Base-by-base conservation (phyloP, 805 yeast genomes). In the Alloascoidea africana region DNA sequence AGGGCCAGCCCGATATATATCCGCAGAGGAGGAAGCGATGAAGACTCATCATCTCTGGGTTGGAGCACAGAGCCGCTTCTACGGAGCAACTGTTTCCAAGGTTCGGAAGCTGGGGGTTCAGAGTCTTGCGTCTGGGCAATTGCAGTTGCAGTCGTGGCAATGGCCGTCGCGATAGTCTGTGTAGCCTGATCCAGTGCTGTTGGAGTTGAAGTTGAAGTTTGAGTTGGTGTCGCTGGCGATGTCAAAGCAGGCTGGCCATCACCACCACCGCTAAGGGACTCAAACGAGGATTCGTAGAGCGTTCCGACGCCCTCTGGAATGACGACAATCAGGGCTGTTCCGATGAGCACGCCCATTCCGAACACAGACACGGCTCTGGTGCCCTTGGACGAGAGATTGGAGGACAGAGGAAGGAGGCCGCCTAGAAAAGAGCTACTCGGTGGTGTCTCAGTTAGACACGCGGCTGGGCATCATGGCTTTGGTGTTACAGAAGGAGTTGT, bases 271-370 rank as follows among this genome's bases (percentile, higher is more conserved):
- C 15, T n/a, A 5, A 33, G 18, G 14, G 30, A 17, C 11, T 39
- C 23, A 34, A 34, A 17, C 16, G 40, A 43, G 8, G 52, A 44
- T 3, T 44, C 46, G 41, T 55, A 58, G 33, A 67, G 45, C 3
- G 65, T 62, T 42, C 65, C 71, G 14, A 71, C 59, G 3, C 83
- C 84, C 50, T 78, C 86, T 1, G 85, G 85, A 14, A 78, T 63
- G 17, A 78, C 68, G 14, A 78, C 58, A 5, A 68, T 59, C 38
- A 76, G 52, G 1, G 79, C 63, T 0, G 84, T 68, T 3, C 83
- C 75, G 4, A 76, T 55, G 38, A 78, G 59, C 15, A 78, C 55
- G 1, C 85, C 85, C 46, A 67, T 62, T 38, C 80, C 73, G 36
- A 75, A 55, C 8, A 66, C 55, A 2, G 81, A 67, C 4, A 71